A percentile compares a stretch with the other conserved stretches of the same genome.
phyloP scores from a whole-genome alignment of 331 rosid species.

The Ulmus americana region DNA sequence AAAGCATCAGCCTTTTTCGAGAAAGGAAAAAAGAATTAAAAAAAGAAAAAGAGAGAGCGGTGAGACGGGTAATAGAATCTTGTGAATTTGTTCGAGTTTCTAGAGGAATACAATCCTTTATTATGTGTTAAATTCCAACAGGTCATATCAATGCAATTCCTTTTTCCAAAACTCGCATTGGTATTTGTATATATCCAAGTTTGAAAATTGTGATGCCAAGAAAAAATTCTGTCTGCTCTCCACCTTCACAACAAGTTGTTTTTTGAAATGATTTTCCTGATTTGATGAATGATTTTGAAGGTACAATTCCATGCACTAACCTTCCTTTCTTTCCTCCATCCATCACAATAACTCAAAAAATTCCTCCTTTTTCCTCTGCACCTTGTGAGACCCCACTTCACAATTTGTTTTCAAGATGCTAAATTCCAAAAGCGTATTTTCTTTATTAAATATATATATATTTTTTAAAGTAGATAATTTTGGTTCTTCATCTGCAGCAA shows the following conservation, averaged over 20 bases:
- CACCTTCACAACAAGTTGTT: slow-evolving; percentile 44
- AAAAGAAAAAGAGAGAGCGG: background rate
- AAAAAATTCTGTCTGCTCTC: slow-evolving; percentile 37
- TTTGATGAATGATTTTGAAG: slow-evolving; percentile 17
- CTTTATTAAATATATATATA: background rate
- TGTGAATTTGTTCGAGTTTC: slow-evolving; percentile 50
- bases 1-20: slow-evolving; percentile 30
- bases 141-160: slow-evolving; percentile 37
- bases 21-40: slow-evolving; percentile 10
- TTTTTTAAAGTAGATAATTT: slow-evolving; percentile 4
- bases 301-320: slow-evolving; percentile 30
- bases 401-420: slow-evolving; percentile 27
- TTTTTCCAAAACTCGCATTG: slow-evolving; percentile 34
- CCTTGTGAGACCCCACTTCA: slow-evolving; percentile 26
- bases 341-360: slow-evolving; percentile 29
- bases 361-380: slow-evolving; percentile 16
- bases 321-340: background rate
- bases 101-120: slow-evolving; percentile 37
- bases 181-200: slow-evolving; percentile 24
- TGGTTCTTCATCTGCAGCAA: slow-evolving; percentile 38
- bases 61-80: slow-evolving; percentile 25
- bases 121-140: slow-evolving; percentile 29
- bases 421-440: slow-evolving; percentile 28
- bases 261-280: slow-evolving; percentile 24
- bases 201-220: slow-evolving; percentile 18